Percentiles rank a stretch among this genome's conserved stretches.
Conservation (phyloP, 2,329 filamentous ascomycete species). For the Drechslera avenae region DNA sequence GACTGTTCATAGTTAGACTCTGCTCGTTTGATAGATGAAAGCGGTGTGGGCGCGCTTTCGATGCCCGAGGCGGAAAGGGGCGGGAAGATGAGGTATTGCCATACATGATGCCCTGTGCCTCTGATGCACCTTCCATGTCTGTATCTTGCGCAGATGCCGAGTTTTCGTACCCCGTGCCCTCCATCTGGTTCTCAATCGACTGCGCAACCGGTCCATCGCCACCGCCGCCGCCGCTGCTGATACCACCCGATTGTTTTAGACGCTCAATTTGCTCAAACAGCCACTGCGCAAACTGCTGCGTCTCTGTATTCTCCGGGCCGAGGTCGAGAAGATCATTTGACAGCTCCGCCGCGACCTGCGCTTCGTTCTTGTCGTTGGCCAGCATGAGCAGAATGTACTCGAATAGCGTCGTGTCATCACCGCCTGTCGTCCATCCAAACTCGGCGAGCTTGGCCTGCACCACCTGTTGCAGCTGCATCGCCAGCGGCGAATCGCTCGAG, state of each 20-base stretch:
- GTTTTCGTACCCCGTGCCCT: slow-evolving; percentile 32
- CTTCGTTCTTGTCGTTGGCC: slow-evolving; percentile 89
- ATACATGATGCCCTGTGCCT: slow-evolving; percentile 53
- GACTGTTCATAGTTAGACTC: slow-evolving; percentile 62
- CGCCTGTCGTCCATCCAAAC: slow-evolving; percentile 86
- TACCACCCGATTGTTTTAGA: slow-evolving; percentile 65
- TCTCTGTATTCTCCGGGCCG: slow-evolving; percentile 79
- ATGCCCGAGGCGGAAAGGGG: neutral
- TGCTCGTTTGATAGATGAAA: neutral
- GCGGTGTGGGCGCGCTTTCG: too few species aligned
- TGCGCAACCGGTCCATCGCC: slow-evolving; percentile 36
- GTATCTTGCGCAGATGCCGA: slow-evolving; percentile 59
- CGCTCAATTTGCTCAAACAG: slow-evolving; percentile 84
- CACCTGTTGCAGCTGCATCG: slow-evolving; percentile 77
- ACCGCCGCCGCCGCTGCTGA: slow-evolving; percentile 52
- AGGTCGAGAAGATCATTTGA: slow-evolving; percentile 85
- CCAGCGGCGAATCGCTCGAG: slow-evolving; percentile 77
- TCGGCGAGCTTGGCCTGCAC: slow-evolving; percentile 93
- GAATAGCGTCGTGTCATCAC: slow-evolving; percentile 79
- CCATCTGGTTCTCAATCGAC: slow-evolving; percentile 29
- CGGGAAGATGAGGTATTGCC: slow-evolving; percentile 23
- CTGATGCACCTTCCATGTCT: slow-evolving; percentile 69
- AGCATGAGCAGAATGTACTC: slow-evolving; percentile 99
- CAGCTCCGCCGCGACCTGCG: slow-evolving; percentile 86
- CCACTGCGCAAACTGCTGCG: slow-evolving; percentile 86